Evolutionary conservation across 257 asterid species (phyloP).

Genomic region (Sherardia arvensis): DNA sequence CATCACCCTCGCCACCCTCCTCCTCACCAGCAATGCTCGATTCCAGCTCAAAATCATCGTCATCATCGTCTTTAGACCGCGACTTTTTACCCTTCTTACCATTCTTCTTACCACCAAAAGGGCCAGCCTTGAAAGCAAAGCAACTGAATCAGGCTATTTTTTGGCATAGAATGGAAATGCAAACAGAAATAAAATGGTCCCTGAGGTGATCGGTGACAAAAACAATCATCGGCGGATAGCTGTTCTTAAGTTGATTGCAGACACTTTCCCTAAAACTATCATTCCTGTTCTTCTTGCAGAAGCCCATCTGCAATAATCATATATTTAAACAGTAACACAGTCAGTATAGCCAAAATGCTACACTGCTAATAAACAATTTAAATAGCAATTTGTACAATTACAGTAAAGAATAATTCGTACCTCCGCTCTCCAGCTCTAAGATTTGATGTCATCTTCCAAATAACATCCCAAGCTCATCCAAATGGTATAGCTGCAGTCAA

Average conservation of each 20-base stretch:
- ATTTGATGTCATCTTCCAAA: constrained; percentile 70
- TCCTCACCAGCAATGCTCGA: constrained; percentile 32
- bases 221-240: no score
- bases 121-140: constrained; percentile 27
- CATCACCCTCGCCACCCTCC: constrained; percentile 39
- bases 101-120: constrained; percentile 42
- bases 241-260: no score
- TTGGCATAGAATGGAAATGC: no score
- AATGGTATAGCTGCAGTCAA: constrained; percentile 24
- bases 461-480: constrained; percentile 57
- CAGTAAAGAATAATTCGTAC: constrained; percentile 26
- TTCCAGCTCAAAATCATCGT: constrained; percentile 22
- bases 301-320: constrained; percentile 49
- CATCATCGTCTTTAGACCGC: constrained; percentile 30
- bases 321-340: constrained; percentile 1
- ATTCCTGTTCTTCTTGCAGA: constrained; percentile 87
- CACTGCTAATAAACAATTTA: neutral
- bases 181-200: no score
- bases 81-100: constrained; percentile 51
- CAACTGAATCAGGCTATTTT: no score
- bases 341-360: constrained; percentile 4
- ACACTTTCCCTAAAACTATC: constrained; percentile 93
- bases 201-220: no score
- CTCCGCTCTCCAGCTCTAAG: constrained; percentile 87
- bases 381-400: neutral